These are phyloP conservation scores for Fusarium anguioides DNA, from an alignment of 2,329 filamentous ascomycete genomes.

Conservation along the genomic window DNA sequence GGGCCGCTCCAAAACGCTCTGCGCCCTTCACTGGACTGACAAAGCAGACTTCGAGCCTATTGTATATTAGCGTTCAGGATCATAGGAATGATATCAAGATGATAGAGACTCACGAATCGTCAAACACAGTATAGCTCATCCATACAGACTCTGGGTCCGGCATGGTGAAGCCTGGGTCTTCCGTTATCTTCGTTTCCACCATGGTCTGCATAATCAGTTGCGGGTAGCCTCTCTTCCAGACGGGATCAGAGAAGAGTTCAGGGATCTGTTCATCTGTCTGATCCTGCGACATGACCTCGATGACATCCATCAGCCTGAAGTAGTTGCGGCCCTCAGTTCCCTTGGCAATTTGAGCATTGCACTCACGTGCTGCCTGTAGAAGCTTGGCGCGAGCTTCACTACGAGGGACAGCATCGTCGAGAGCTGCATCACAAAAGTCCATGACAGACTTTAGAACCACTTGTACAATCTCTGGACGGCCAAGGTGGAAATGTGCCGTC, in stretches of 20 bases:
- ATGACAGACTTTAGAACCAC: conserved; percentile 2
- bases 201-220: conserved; percentile 12
- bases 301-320: conserved; percentile 8
- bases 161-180: conserved; percentile 9
- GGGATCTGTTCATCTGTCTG: neutral
- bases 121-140: no score
- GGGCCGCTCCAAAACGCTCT: no score
- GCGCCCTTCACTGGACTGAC: no score
- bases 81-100: no score
- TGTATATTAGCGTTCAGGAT: no score
- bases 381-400: neutral
- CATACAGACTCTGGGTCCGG: conserved; percentile 8
- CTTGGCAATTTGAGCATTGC: conserved; percentile 7
- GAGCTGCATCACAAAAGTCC: conserved; percentile 6
- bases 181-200: conserved; percentile 4
- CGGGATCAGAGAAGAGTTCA: neutral
- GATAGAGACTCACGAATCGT: no score
- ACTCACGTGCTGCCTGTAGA: conserved; percentile 3
- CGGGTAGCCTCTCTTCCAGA: conserved; percentile 3
- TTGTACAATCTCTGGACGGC: neutral
- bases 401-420: neutral
- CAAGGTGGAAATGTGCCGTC: conserved; percentile 6
- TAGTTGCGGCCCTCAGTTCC: conserved; percentile 1
- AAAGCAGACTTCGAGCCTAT: no score
- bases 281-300: conserved; percentile 10